A percentile compares a stretch with the other conserved stretches of the same genome.
Evolutionary conservation across 306 rosid genomes (phyloP).

Genomic region (Urtica urens): DNA sequence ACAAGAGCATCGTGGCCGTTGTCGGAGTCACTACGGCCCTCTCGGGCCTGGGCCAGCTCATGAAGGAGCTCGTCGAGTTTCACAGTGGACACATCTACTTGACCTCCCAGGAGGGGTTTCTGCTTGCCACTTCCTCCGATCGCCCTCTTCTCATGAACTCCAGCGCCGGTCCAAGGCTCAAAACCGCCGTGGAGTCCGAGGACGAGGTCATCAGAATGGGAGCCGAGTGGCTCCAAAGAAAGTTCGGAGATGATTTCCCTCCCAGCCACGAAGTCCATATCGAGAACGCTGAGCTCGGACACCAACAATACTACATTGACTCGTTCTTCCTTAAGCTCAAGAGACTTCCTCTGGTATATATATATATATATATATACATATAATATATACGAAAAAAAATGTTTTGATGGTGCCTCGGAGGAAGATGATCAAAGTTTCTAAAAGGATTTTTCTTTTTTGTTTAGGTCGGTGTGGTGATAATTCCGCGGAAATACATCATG

Average conservation of each 20-base stretch:
- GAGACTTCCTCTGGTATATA: constrained; percentile 92
- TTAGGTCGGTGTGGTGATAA: constrained; percentile 93
- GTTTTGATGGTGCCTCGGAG: constrained; percentile 6
- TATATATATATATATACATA: no score
- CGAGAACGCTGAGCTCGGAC: constrained; percentile 71
- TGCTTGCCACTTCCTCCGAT: constrained; percentile 87
- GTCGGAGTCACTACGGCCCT: constrained; percentile 95
- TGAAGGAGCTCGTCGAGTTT: constrained; percentile 85
- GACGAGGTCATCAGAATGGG: constrained; percentile 50
- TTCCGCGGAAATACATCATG: constrained; percentile 90
- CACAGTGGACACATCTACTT: constrained; percentile 90
- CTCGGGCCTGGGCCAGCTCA: constrained; percentile 85
- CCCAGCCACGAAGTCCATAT: constrained; percentile 72
- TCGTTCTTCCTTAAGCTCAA: constrained; percentile 78
- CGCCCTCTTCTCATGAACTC: constrained; percentile 60
- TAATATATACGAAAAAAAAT: constrained; percentile 6
- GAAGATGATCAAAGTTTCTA: background rate
- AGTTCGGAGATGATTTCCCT: constrained; percentile 60
- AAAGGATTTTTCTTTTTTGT: constrained; percentile 19
- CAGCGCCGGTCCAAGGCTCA: constrained; percentile 52
- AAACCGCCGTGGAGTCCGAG: constrained; percentile 74
- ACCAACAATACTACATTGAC: constrained; percentile 69
- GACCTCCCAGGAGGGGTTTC: constrained; percentile 80
- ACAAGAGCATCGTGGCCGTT: constrained; percentile 80
- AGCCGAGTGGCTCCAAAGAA: constrained; percentile 60